Evolutionary conservation across 768 basidiomycete species (phyloP).

Genomic region (Naganishia randhawae): DNA sequence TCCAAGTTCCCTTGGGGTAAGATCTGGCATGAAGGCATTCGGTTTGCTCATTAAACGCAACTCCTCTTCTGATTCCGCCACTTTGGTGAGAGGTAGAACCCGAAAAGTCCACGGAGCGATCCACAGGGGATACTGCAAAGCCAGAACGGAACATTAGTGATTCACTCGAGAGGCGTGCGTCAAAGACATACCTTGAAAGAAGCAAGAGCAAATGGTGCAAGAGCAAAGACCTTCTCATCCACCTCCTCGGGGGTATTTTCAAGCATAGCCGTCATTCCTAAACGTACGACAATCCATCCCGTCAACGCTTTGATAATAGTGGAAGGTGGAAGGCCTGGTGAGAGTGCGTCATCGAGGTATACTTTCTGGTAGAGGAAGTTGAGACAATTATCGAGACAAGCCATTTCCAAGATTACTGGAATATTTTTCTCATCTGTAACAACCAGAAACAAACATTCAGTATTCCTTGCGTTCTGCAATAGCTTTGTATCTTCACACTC

Average conservation of each 20-base stretch:
- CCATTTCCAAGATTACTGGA: constrained; percentile 38
- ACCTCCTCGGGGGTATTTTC: constrained; percentile 45
- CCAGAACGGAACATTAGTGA: not conserved
- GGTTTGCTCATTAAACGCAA: constrained; percentile 30
- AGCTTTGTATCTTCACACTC: constrained; percentile 23
- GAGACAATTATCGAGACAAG: constrained; percentile 40
- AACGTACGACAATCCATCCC: constrained; percentile 41
- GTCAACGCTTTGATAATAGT: constrained; percentile 45
- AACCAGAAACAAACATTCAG: constrained; percentile 7
- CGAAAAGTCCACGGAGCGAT: constrained; percentile 46
- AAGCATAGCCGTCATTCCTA: constrained; percentile 32
- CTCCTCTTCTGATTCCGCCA: constrained; percentile 33
- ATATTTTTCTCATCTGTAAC: constrained; percentile 41
- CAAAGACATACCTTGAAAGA: constrained; percentile 48
- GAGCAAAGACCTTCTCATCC: constrained; percentile 52
- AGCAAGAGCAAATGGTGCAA: constrained; percentile 53
- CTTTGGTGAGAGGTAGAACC: constrained; percentile 37
- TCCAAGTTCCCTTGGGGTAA: constrained; percentile 20
- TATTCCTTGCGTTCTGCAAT: not conserved
- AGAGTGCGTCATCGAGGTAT: constrained; percentile 46
- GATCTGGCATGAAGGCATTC: constrained; percentile 35
- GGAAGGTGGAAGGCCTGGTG: constrained; percentile 50
- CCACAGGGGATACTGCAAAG: constrained; percentile 40
- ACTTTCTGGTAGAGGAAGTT: constrained; percentile 43
- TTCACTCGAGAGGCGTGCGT: too few species aligned